Base-by-base conservation (phyloP, 805 yeast species). In the Barnettozyma pratensis region DNA sequence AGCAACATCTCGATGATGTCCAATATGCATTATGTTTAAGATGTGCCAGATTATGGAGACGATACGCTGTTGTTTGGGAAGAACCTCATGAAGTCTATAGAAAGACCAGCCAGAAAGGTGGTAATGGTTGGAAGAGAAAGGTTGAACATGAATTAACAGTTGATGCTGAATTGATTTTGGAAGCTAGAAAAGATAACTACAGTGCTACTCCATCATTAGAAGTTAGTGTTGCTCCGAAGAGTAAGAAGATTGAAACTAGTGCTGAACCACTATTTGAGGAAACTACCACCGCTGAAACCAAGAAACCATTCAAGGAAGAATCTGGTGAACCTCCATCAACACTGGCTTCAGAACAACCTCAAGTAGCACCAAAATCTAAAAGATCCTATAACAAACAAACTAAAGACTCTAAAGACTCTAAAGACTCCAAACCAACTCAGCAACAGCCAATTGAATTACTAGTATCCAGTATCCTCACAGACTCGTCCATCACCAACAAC, bases 41-140 rank as follows among this genome's bases (percentile, higher is more conserved):
- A 46, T 92, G 99, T 70, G 96, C 97, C 0, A 75, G 86, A 49
- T 61, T 94, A 30, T 92, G 98, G 98, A 75, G 96, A 63, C 70
- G 95, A 37, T 92, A 92, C 64, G 97, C 90, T 0, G 82, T 87
- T 0, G 73, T 72, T 8, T 94, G 98, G 98, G 88, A 83, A 54
- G 81, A 80, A 34, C 96, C 96, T 0, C 56, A 67, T 27, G 89
- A 83, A 46, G 81, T 87, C 0, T 65, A 80, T 39, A 78, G 73
- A 61, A 79, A 77, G 50, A 48, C 56, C 2, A 63, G 57, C 14
- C 70, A 66, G 50, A 63, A 67, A 47, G 66, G 80, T 11, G 75
- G 77, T 25, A 74, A 73, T 36, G 78, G 78, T 1, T 79, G 83
- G 83, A 79, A 75, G 54, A 75, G 76, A 53, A 75, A 73, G 48